phyloP scores from a whole-genome alignment of 805 yeast genomes.

The Saccharomycopsis sp. region DNA sequence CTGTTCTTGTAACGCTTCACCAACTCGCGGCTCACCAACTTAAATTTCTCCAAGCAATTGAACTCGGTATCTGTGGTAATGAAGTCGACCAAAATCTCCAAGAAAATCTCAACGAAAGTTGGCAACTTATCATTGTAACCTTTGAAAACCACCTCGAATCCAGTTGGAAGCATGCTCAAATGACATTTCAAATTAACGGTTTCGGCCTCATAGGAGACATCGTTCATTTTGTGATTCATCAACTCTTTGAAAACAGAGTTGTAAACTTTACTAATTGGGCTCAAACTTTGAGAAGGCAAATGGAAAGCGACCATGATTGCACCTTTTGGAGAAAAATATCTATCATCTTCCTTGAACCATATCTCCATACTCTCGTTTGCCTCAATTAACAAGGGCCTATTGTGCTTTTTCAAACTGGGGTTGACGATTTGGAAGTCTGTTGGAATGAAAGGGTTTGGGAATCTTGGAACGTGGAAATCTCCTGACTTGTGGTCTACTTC shows the following conservation, averaged over 20 bases:
- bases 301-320: slow-evolving; percentile 55
- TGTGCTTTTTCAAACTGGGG: slow-evolving; percentile 26
- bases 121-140: slow-evolving; percentile 83
- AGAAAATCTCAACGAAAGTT: slow-evolving; percentile 50
- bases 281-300: slow-evolving; percentile 50
- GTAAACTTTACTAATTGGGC: slow-evolving; percentile 49
- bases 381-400: slow-evolving; percentile 54
- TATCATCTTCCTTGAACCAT: slow-evolving; percentile 89
- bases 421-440: slow-evolving; percentile 58
- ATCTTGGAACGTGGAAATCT: slow-evolving; percentile 43
- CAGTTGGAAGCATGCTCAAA: slow-evolving; percentile 55
- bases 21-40: slow-evolving; percentile 54
- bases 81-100: slow-evolving; percentile 37
- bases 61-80: slow-evolving; percentile 12
- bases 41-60: slow-evolving; percentile 42
- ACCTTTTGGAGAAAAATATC: slow-evolving; percentile 83
- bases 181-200: slow-evolving; percentile 65
- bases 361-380: slow-evolving; percentile 40
- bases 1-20: slow-evolving; percentile 57
- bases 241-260: slow-evolving; percentile 60
- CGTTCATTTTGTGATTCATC: slow-evolving; percentile 66
- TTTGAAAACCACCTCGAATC: slow-evolving; percentile 53
- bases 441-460: slow-evolving; percentile 74
- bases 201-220: slow-evolving; percentile 73
- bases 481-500: slow-evolving; percentile 29